Base-by-base conservation (phyloP, 2,329 filamentous ascomycete genomes). In the Stachybotrys chartarum region DNA sequence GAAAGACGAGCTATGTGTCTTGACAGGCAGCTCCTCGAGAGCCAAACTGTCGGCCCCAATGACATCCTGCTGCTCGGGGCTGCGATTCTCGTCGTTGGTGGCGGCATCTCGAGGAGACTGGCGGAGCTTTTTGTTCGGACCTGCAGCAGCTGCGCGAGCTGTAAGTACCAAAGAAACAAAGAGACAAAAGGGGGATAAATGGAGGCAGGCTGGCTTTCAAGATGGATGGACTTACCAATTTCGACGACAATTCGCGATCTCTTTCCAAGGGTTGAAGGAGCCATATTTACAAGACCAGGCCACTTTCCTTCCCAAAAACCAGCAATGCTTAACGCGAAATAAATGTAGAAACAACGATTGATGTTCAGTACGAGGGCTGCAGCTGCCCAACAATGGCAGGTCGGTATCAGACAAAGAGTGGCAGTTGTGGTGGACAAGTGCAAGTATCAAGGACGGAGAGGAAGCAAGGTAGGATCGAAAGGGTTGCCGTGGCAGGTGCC, bases 21-120 rank as follows among this genome's bases (percentile, higher is more conserved):
- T 68, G 7, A 64, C 54, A 52, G 67, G 66, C 44, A 66, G 64
- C 50, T 75, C 70, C 16, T 68, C 68, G 52, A 72, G 66, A 17
- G 72, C 68, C 49, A 71, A 69, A 32, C 75, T 73, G 52, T 78
- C 74, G 59, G 81, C 70, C 39, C 76, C 71, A 67, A 68, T 67
- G 58, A 72, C 68, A 58, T 67, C 71, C 65, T 75, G 66, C 16
- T 61, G 61, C 14, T 66, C 58, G 4, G 71, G 68, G 49, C 87
- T 84, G 58, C 81, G 75, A 61, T 90, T 88, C 70, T 91, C 87
- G 61, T 88, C 82, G 61, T 86, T 84, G 64, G 81, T 77, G 6
- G 30, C 8, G 17, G 45, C 50, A n/a, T n/a, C 30, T 12, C 16
- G 32, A 42, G 50, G 30, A 39, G 24, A 35, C 44, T 75, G 73